Evolutionary conservation across 1,139 yeast species (phyloP).

Genomic region (Arxiozyma heterogenica): DNA sequence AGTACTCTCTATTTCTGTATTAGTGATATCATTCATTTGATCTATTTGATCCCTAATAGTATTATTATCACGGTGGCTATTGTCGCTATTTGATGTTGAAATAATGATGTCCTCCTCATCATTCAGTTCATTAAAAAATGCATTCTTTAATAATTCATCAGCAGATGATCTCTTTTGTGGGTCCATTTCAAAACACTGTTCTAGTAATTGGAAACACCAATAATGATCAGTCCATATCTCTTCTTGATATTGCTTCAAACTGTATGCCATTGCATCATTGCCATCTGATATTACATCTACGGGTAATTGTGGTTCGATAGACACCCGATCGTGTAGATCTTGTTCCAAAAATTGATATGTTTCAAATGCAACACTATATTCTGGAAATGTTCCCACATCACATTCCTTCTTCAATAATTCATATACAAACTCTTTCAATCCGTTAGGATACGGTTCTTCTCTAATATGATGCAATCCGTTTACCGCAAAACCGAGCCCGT

Average conservation of each 20-base stretch:
- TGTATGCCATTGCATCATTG: slow-evolving; percentile 7
- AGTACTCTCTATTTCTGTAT: slow-evolving; percentile 8
- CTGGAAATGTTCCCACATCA: slow-evolving; percentile 31
- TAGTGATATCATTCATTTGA: slow-evolving; percentile 15
- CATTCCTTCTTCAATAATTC: slow-evolving; percentile 29
- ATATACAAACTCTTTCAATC: slow-evolving; percentile 27
- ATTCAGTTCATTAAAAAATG: slow-evolving; percentile 27
- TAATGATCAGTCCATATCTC: slow-evolving; percentile 31
- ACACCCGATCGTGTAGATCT: slow-evolving; percentile 18
- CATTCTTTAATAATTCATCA: slow-evolving; percentile 25
- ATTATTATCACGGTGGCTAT: slow-evolving; percentile 10
- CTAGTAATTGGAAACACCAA: slow-evolving; percentile 30
- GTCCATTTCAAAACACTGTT: slow-evolving; percentile 30
- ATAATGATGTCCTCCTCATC: slow-evolving; percentile 10
- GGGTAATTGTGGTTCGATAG: slow-evolving; percentile 21
- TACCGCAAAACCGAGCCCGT: slow-evolving; percentile 82
- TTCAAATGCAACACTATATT: slow-evolving; percentile 34
- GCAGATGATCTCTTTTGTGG: slow-evolving; percentile 30
- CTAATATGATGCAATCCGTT: slow-evolving; percentile 31
- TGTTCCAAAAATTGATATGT: slow-evolving; percentile 28
- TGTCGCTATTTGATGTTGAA: background rate
- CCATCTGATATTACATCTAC: slow-evolving; percentile 11
- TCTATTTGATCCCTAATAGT: slow-evolving; percentile 16
- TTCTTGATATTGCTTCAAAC: slow-evolving; percentile 25
- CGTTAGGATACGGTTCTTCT: slow-evolving; percentile 23